Evolutionary conservation across 208 protist genomes (phyloP).

Genomic region (Sergeia podlipaevii): DNA sequence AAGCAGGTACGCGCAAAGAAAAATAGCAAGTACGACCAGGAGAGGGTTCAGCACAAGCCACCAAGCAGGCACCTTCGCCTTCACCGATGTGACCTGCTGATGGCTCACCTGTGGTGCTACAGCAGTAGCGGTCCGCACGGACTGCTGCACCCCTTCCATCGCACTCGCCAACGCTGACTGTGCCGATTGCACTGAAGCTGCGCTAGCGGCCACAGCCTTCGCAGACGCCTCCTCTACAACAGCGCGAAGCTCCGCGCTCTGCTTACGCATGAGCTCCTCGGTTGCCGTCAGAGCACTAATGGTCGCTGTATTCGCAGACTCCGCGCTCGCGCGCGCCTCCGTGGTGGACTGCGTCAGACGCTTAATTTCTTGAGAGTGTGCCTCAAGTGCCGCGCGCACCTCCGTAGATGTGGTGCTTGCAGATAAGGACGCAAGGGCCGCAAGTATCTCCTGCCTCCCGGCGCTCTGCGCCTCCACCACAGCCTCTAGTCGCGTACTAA

Average conservation of each 20-base stretch:
- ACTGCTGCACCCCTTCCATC: too few species aligned
- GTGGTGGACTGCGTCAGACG: background rate
- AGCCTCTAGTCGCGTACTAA: too few species aligned
- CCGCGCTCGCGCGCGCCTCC: too few species aligned
- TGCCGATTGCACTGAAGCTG: too few species aligned
- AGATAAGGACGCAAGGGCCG: slow-evolving; percentile 6
- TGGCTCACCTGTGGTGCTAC: background rate
- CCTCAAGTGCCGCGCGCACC: slow-evolving; percentile 1
- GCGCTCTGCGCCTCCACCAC: slow-evolving; percentile 5
- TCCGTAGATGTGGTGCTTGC: slow-evolving; percentile 3
- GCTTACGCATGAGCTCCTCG: background rate
- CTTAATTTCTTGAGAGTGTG: background rate
- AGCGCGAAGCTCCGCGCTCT: background rate
- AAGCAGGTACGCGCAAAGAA: slow-evolving; percentile 62
- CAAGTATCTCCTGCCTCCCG: slow-evolving; percentile 12
- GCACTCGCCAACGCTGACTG: too few species aligned
- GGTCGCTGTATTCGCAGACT: too few species aligned
- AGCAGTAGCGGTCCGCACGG: too few species aligned
- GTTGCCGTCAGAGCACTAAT: background rate
- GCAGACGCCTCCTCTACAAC: background rate
- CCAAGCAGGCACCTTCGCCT: slow-evolving; percentile 23
- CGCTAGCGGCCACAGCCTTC: background rate
- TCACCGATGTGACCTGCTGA: background rate
- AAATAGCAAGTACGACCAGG: slow-evolving; percentile 28
- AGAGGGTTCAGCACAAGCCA: slow-evolving; percentile 47